Evolutionary conservation across 2,329 filamentous ascomycete genomes (phyloP).

Genomic region (Myriosclerotinia curreyana): DNA sequence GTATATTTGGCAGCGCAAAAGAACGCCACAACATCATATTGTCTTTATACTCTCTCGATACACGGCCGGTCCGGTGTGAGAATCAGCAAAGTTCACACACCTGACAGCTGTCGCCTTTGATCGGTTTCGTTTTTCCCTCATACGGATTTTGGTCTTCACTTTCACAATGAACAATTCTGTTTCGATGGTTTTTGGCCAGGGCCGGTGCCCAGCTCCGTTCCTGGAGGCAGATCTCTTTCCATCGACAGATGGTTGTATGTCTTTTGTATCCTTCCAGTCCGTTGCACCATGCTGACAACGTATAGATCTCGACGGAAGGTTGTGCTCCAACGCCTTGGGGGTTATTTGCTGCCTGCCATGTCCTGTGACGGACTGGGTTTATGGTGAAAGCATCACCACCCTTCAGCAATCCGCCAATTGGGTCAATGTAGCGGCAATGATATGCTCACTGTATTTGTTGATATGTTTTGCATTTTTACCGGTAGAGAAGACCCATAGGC

Average conservation of each 20-base stretch:
- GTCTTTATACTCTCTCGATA: not conserved
- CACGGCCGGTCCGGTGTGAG: not conserved
- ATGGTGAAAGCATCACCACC: conserved; percentile 56
- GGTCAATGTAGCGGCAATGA: conserved; percentile 71
- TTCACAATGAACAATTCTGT: conserved; percentile 23
- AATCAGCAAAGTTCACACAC: conserved; percentile 2
- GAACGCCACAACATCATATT: conserved; percentile 7
- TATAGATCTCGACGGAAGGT: conserved; percentile 52
- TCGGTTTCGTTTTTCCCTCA: conserved; percentile 4
- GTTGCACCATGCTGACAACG: not conserved
- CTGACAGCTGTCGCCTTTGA: conserved; percentile 13
- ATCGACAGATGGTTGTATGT: conserved; percentile 63
- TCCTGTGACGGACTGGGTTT: conserved; percentile 76
- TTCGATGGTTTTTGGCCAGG: conserved; percentile 20
- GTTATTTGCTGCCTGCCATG: conserved; percentile 84
- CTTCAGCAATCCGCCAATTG: conserved; percentile 71
- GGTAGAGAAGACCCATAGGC: conserved; percentile 82
- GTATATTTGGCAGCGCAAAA: conserved; percentile 3
- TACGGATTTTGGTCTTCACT: not conserved
- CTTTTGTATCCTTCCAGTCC: not conserved
- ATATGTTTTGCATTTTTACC: conserved; percentile 77
- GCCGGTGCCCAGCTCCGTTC: conserved; percentile 64
- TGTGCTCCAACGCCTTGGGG: conserved; percentile 53
- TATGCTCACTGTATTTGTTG: conserved; percentile 72
- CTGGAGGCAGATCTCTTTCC: conserved; percentile 61